Base-by-base conservation (phyloP, 768 basidiomycete genomes). In the Royoungia palumana region DNA sequence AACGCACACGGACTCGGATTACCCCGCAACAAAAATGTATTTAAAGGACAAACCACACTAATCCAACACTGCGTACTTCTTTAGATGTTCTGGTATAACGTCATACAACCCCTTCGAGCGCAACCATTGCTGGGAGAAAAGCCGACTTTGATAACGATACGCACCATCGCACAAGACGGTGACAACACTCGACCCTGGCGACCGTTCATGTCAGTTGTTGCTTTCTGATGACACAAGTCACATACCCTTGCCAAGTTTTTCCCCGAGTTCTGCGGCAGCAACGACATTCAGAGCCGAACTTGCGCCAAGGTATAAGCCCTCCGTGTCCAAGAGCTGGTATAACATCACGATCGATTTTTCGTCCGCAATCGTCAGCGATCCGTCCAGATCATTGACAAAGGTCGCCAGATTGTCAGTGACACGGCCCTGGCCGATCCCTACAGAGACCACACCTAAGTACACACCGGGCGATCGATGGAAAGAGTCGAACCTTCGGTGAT, bases 351-450 rank as follows among this genome's bases (percentile, higher is more conserved):
- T 91, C 16, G 91, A 85, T 64, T 95, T 87, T 61, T 83, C 80
- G 57, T 99, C 96, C 4, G 92, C 74, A 32, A 98, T 85, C 51
- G 82, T 84, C 60, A 97, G 76, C 5, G 94, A 89, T 16, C 95
- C 94, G 22, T 83, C 78, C 16, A 99, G 41, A 39, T 89, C 72
- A 3, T 83, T 73, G 37, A 97, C 73, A 64, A 95, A 87, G 2
- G 85, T 91, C 20, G 72, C 83, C 56, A 99, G 72, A 68, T 99
- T 99, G 63, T 89, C 75, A 10, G 96, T 99, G 41, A 99, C 78
- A 52, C 96, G 86, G 13, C 96, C 96, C 68, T 98, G 96, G 45
- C 96, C 96, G 61, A 99, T 97, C 32, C 94, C 93, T 96, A 50
- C 17, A 16, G 25, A 35, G 16, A 42, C n/a, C 21, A 41, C 16